phyloP scores from a whole-genome alignment of 106 monocot genomes.

The Amphibolis antarctica region DNA sequence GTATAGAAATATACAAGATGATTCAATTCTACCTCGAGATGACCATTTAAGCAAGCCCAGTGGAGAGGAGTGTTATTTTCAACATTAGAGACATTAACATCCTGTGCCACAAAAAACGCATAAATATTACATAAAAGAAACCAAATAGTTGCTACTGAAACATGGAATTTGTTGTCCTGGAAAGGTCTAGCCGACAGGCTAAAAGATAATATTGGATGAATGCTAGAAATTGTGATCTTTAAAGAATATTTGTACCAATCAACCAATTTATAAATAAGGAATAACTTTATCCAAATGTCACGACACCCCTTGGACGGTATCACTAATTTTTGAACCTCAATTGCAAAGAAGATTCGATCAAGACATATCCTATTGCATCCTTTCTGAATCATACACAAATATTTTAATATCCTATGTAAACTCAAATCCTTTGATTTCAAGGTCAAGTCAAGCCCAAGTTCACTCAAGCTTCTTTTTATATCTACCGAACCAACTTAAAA shows the following conservation, averaged over 20 bases:
- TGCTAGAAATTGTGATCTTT: not conserved
- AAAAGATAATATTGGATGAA: not conserved
- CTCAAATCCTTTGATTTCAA: no score
- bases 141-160: not conserved
- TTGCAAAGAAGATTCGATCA: not conserved
- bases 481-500: no score
- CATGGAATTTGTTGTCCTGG: not conserved
- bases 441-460: no score
- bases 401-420: no score
- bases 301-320: no score
- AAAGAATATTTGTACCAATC: not conserved
- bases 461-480: no score
- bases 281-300: not conserved
- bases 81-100: constrained; percentile 59
- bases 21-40: constrained; percentile 45
- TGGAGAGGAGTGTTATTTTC: constrained; percentile 90
- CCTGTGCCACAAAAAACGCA: constrained; percentile 24
- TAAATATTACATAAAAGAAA: not conserved
- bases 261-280: not conserved
- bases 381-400: no score
- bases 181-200: not conserved
- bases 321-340: no score
- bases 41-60: constrained; percentile 97
- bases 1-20: not conserved
- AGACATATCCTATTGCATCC: no score